Conservation (phyloP, 176 grass and related monocot species). For the Oropetium thomaeum region DNA sequence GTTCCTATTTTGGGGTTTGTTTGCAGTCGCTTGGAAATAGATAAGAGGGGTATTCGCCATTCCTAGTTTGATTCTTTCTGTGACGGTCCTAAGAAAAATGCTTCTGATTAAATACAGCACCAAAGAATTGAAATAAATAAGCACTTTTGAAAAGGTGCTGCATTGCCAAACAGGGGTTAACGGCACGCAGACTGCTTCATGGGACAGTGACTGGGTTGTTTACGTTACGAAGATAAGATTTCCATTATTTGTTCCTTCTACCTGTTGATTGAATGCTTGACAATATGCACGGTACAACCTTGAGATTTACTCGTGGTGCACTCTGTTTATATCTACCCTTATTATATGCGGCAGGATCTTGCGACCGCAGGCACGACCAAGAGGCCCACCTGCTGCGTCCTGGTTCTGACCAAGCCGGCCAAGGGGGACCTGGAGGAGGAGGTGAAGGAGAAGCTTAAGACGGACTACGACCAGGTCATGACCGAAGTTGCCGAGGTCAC, state of each 20-base stretch:
- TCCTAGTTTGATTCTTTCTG: too few relatives aligned
- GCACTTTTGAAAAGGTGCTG: too few relatives aligned
- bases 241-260: not conserved
- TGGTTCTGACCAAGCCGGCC: slow-evolving; percentile 63
- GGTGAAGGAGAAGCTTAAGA: slow-evolving; percentile 65
- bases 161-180: not conserved
- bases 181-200: too few relatives aligned
- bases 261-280: too few relatives aligned
- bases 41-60: too few relatives aligned
- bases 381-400: slow-evolving; percentile 80
- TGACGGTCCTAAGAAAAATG: too few relatives aligned
- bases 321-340: not conserved
- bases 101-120: too few relatives aligned
- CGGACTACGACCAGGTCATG: slow-evolving; percentile 58
- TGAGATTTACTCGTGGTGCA: not conserved
- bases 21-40: too few relatives aligned
- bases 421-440: slow-evolving; percentile 62
- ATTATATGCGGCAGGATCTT: slow-evolving; percentile 58
- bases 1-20: not conserved
- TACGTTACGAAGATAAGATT: not conserved
- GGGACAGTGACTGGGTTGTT: not conserved
- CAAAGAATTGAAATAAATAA: too few relatives aligned
- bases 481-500: slow-evolving; percentile 55
- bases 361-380: slow-evolving; percentile 74
- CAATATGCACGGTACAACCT: not conserved